A percentile compares a stretch with the other conserved stretches of the same genome.
These are phyloP conservation scores for Taphrina flavorubra DNA, from an alignment of 1,139 yeast genomes.

Conservation along the genomic window DNA sequence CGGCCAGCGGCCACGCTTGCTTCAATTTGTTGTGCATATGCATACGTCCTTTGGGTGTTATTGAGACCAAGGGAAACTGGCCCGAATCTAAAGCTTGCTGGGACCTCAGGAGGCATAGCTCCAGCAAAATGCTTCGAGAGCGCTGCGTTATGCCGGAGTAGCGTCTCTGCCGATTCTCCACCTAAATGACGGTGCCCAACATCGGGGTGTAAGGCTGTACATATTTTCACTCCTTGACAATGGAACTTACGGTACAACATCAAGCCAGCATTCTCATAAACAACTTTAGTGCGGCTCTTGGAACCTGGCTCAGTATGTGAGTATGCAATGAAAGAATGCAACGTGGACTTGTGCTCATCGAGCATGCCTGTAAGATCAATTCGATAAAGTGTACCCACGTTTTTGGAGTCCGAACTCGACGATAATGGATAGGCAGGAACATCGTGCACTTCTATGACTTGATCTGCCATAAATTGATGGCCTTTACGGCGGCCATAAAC, in stretches of 20 bases:
- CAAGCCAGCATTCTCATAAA: not conserved
- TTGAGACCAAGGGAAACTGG: not conserved
- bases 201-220: not conserved
- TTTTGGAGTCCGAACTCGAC: not conserved
- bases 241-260: not conserved
- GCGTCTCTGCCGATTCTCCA: not conserved
- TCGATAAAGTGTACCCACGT: not conserved
- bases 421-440: not conserved
- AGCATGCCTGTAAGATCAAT: not conserved
- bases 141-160: not conserved
- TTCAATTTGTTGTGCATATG: not conserved
- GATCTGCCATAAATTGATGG: not conserved
- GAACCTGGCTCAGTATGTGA: not conserved
- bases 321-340: not conserved
- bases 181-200: not conserved
- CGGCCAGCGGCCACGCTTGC: not conserved
- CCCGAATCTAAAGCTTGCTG: not conserved
- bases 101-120: not conserved
- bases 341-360: not conserved
- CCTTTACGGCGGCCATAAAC: not conserved
- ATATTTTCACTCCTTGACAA: not conserved
- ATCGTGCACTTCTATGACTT: not conserved
- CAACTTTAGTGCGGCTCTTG: not conserved
- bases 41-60: not conserved
- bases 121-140: not conserved